These are phyloP conservation scores for Aspergillus pseudoterreus DNA, from an alignment of 2,329 filamentous ascomycete species.

Conservation along the genomic window DNA sequence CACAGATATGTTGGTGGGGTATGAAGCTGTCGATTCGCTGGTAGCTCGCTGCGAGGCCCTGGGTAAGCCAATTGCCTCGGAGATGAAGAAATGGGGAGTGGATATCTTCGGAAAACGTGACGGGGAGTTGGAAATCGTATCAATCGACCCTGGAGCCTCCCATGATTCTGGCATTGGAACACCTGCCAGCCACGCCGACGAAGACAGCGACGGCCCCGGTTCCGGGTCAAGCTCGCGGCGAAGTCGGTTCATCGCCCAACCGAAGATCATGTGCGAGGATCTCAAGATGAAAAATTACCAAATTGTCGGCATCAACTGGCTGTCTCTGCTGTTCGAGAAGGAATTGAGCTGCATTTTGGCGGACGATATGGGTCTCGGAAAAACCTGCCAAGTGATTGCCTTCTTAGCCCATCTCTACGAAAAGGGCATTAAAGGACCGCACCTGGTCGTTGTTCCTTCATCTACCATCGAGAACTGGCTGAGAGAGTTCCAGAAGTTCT, in stretches of 20 bases:
- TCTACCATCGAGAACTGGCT: constrained; percentile 97
- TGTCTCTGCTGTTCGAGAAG: constrained; percentile 75
- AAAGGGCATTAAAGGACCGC: constrained; percentile 63
- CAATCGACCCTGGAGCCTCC: constrained; percentile 44
- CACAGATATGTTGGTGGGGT: constrained; percentile 71
- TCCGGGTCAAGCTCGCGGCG: constrained; percentile 32
- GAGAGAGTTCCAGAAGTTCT: constrained; percentile 83
- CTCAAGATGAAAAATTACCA: constrained; percentile 89
- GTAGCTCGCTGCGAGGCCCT: constrained; percentile 72
- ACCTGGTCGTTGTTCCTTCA: constrained; percentile 85
- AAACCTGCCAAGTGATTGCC: constrained; percentile 94
- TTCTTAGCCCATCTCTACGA: constrained; percentile 82
- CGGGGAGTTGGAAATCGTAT: constrained; percentile 60
- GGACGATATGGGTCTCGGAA: constrained; percentile 94
- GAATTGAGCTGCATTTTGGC: constrained; percentile 85
- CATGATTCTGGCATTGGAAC: constrained; percentile 68
- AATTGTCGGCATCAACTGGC: constrained; percentile 91
- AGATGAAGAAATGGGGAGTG: constrained; percentile 66
- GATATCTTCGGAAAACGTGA: constrained; percentile 60
- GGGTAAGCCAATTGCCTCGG: constrained; percentile 61
- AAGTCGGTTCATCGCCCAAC: constrained; percentile 59
- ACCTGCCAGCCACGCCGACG: constrained; percentile 48
- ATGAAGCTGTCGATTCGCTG: constrained; percentile 77
- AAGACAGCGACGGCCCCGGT: constrained; percentile 44
- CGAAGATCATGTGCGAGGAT: constrained; percentile 70